Conservation (phyloP, 352 stramenopile species). For the Peronospora farinosa region DNA sequence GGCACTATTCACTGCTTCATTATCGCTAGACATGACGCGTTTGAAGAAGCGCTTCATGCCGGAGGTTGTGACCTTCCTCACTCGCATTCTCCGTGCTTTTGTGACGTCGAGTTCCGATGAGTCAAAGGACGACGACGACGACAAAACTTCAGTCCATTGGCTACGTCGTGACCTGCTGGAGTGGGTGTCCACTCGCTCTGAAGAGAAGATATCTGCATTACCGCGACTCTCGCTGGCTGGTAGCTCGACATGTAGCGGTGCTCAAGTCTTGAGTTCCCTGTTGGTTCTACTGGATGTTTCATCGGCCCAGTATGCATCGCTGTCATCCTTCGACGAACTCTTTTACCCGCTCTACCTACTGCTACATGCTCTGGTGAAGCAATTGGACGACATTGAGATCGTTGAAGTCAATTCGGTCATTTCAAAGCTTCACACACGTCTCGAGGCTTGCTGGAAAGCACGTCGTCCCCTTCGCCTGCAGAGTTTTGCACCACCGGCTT, state of each 20-base stretch:
- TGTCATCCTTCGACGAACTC: slow-evolving; percentile 72
- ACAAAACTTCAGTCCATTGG: slow-evolving; percentile 30
- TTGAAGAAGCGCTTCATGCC: slow-evolving; percentile 89
- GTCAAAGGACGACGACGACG: slow-evolving; percentile 1
- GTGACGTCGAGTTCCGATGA: slow-evolving; percentile 19
- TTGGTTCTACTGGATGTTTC: slow-evolving; percentile 43
- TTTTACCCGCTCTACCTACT: slow-evolving; percentile 67
- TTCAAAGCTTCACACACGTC: slow-evolving; percentile 35
- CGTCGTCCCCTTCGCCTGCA: slow-evolving; percentile 70
- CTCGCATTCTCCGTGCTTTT: slow-evolving; percentile 49
- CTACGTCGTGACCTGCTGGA: slow-evolving; percentile 42
- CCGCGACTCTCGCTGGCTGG: slow-evolving; percentile 37
- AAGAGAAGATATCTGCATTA: slow-evolving; percentile 22
- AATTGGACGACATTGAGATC: slow-evolving; percentile 17
- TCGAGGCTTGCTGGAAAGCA: slow-evolving; percentile 41
- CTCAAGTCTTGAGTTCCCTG: slow-evolving; percentile 40
- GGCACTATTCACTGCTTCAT: slow-evolving; percentile 69
- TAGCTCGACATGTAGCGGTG: slow-evolving; percentile 39
- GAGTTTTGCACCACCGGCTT: slow-evolving; percentile 53
- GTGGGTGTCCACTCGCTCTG: slow-evolving; percentile 25
- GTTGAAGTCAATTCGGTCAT: slow-evolving; percentile 39
- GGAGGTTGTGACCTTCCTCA: slow-evolving; percentile 65
- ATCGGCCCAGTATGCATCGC: slow-evolving; percentile 47
- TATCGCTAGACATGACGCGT: slow-evolving; percentile 64
- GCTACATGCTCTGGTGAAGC: slow-evolving; percentile 52